Percentiles rank a stretch among this genome's conserved stretches.
Evolutionary conservation across 2,329 filamentous ascomycete genomes (phyloP).

Genomic region (Parastagonospora avenae): DNA sequence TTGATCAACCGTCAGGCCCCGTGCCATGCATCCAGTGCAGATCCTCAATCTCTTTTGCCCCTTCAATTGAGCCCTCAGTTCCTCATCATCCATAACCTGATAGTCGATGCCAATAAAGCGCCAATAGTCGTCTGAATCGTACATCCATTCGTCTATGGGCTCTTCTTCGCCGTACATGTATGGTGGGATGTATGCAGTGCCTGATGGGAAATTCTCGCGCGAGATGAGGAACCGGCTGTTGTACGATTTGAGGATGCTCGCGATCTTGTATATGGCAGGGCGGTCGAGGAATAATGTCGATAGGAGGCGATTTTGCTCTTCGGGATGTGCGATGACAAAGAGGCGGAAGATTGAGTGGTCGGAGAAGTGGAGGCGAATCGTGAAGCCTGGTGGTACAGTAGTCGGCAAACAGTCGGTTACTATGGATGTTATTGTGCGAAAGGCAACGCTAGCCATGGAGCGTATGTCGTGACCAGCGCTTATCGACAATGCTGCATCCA

Average conservation of each 20-base stretch:
- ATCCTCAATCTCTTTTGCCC: conserved; percentile 11
- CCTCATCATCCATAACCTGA: conserved; percentile 31
- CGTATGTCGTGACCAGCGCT: conserved; percentile 19
- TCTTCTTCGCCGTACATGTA: conserved; percentile 43
- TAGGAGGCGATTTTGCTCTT: conserved; percentile 19
- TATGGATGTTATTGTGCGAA: conserved; percentile 21
- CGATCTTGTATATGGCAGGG: conserved; percentile 32
- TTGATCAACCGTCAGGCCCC: conserved; percentile 9
- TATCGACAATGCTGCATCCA: conserved; percentile 29
- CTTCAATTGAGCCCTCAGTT: conserved; percentile 16
- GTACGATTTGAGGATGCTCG: conserved; percentile 24
- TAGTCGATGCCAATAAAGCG: conserved; percentile 33
- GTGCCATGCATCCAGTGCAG: conserved; percentile 16
- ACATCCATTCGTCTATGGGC: conserved; percentile 33
- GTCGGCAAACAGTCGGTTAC: conserved; percentile 20
- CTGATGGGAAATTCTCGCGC: conserved; percentile 25
- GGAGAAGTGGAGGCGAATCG: conserved; percentile 26
- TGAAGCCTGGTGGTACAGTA: conserved; percentile 16
- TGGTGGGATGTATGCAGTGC: conserved; percentile 34
- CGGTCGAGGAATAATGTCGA: conserved; percentile 27
- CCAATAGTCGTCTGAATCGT: conserved; percentile 37
- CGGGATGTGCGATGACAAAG: conserved; percentile 8
- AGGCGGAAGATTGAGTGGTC: conserved; percentile 21
- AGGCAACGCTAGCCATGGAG: conserved; percentile 18
- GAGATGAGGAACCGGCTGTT: conserved; percentile 29